These are phyloP conservation scores for Crucibulum parvulum DNA, from an alignment of 1,284 basidiomycete genomes.

Conservation along the genomic window DNA sequence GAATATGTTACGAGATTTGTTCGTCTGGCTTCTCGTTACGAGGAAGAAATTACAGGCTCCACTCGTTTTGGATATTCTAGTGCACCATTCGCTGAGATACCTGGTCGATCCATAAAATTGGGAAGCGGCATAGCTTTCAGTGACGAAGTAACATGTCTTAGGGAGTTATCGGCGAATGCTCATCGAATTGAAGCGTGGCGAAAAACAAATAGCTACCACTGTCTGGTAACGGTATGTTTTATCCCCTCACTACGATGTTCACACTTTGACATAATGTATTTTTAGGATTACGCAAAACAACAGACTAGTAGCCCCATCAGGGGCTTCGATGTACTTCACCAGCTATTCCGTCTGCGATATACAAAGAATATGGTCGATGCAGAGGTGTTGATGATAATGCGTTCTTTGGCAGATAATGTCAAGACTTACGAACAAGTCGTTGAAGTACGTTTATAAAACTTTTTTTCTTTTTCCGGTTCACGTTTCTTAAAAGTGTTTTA, in stretches of 20 bases:
- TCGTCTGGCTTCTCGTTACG: conserved; percentile 50
- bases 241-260: conserved; percentile 3
- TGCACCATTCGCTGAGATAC: conserved; percentile 38
- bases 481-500: conserved; percentile 35
- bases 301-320: conserved; percentile 44
- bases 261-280: conserved; percentile 1
- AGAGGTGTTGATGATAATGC: conserved; percentile 80
- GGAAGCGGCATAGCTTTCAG: conserved; percentile 50
- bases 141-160: conserved; percentile 43
- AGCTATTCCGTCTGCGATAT: conserved; percentile 47
- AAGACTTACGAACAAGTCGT: conserved; percentile 87
- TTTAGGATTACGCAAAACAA: conserved; percentile 46
- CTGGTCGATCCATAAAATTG: conserved; percentile 39
- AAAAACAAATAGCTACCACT: conserved; percentile 49
- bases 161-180: conserved; percentile 47
- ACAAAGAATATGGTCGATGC: conserved; percentile 46
- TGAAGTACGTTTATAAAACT: conserved; percentile 64
- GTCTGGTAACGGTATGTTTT: conserved; percentile 39
- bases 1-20: conserved; percentile 53
- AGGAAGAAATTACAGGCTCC: conserved; percentile 46
- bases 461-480: conserved; percentile 4
- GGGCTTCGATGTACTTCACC: conserved; percentile 50
- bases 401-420: conserved; percentile 72
- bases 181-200: conserved; percentile 53
- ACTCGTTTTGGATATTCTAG: conserved; percentile 46